Conservation (phyloP, 163 green algal genomes). For the Scenedesmus sp. region DNA sequence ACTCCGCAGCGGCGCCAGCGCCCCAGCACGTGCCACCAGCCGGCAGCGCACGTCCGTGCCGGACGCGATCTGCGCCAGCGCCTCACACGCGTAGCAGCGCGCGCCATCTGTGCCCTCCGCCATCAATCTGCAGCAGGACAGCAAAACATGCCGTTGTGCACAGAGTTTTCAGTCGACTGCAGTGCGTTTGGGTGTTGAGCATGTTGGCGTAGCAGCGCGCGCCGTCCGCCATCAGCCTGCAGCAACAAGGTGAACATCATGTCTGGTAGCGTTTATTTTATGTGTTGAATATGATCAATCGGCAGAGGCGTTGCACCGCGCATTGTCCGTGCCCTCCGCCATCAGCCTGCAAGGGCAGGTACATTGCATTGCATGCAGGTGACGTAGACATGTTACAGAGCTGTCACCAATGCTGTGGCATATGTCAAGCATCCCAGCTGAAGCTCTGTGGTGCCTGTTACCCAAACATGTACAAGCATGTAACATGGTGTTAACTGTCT, state of each 20-base stretch:
- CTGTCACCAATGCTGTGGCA: background rate
- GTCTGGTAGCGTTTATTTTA: background rate
- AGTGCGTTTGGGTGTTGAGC: background rate
- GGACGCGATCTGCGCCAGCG: constrained; percentile 58
- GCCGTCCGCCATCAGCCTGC: background rate
- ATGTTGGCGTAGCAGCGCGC: constrained; percentile 39
- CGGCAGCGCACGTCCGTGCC: constrained; percentile 25
- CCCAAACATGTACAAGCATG: too few relatives aligned
- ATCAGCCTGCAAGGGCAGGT: too few relatives aligned
- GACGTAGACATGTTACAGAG: background rate
- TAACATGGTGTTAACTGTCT: background rate
- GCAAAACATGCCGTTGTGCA: too few relatives aligned
- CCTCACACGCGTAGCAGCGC: constrained; percentile 53
- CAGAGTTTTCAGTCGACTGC: too few relatives aligned
- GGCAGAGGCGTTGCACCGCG: too few relatives aligned
- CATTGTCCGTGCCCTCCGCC: too few relatives aligned
- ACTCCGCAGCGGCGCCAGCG: background rate
- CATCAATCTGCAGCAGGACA: constrained; percentile 22
- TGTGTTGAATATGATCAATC: too few relatives aligned
- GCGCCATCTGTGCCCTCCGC: constrained; percentile 23
- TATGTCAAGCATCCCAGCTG: too few relatives aligned
- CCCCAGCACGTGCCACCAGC: background rate
- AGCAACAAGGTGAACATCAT: background rate
- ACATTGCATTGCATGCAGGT: background rate
- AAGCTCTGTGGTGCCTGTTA: too few relatives aligned